These are phyloP conservation scores for Phytophthora pseudosyringae DNA, from an alignment of 352 stramenopile genomes.

Conservation along the genomic window DNA sequence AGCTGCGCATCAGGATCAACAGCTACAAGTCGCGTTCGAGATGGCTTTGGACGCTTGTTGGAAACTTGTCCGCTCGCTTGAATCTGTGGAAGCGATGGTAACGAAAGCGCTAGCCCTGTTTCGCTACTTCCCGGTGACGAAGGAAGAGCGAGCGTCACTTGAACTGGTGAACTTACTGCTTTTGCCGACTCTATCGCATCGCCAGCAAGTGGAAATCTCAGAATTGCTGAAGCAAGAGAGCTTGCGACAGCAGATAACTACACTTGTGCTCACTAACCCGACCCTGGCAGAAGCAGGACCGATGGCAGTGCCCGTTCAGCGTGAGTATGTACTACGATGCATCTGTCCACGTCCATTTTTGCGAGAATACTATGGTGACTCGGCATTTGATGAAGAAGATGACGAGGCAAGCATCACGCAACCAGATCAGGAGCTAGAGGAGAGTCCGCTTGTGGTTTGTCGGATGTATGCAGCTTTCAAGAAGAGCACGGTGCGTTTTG, in stretches of 20 bases:
- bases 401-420: slow-evolving; percentile 4
- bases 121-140: slow-evolving; percentile 45
- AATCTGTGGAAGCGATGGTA: slow-evolving; percentile 58
- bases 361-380: slow-evolving; percentile 47
- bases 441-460: slow-evolving; percentile 74
- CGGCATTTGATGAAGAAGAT: slow-evolving; percentile 29
- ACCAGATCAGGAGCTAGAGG: slow-evolving; percentile 44
- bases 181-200: slow-evolving; percentile 32
- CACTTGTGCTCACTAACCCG: slow-evolving; percentile 58
- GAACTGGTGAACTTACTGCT: slow-evolving; percentile 50
- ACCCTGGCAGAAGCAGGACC: slow-evolving; percentile 33
- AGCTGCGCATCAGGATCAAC: slow-evolving; percentile 42
- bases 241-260: slow-evolving; percentile 43
- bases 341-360: slow-evolving; percentile 76
- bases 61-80: slow-evolving; percentile 60
- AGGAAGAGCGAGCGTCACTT: slow-evolving; percentile 22
- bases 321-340: slow-evolving; percentile 82
- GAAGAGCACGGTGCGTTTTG: slow-evolving; percentile 81
- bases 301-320: slow-evolving; percentile 44
- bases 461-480: slow-evolving; percentile 85
- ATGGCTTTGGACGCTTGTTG: slow-evolving; percentile 82
- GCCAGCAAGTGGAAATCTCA: slow-evolving; percentile 43
- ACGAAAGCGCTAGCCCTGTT: slow-evolving; percentile 58
- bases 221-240: slow-evolving; percentile 41
- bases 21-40: slow-evolving; percentile 80